These are phyloP conservation scores for Ascochyta koolunga DNA, from an alignment of 2,329 filamentous ascomycete genomes.

Conservation along the genomic window DNA sequence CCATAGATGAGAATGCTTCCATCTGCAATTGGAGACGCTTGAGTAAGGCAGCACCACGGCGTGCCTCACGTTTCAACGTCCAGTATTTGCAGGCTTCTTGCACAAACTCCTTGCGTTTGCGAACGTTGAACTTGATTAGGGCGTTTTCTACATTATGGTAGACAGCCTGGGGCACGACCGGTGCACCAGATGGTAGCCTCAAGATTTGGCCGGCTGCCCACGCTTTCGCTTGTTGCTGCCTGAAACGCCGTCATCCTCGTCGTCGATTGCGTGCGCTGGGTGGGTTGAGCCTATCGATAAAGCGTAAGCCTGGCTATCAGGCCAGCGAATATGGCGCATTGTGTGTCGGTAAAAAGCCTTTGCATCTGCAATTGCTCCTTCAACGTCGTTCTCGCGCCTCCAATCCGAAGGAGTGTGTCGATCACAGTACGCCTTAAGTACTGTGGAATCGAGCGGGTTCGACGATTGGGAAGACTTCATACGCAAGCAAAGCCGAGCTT, in stretches of 20 bases:
- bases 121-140: constrained; percentile 79
- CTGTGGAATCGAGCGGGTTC: constrained; percentile 77
- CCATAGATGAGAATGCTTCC: constrained; percentile 96
- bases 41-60: constrained; percentile 86
- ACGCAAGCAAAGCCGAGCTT: constrained; percentile 85
- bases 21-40: constrained; percentile 94
- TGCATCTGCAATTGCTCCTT: constrained; percentile 78
- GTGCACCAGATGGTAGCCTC: constrained; percentile 93
- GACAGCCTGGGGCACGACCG: constrained; percentile 88
- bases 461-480: constrained; percentile 92
- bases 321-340: constrained; percentile 91
- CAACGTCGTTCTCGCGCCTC: constrained; percentile 82
- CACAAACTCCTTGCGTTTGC: constrained; percentile 89
- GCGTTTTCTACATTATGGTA: constrained; percentile 85
- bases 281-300: constrained; percentile 79
- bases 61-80: constrained; percentile 93
- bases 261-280: constrained; percentile 58
- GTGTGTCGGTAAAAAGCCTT: constrained; percentile 88
- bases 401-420: constrained; percentile 92
- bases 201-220: constrained; percentile 66
- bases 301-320: constrained; percentile 84
- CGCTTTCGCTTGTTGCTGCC: constrained; percentile 66
- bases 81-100: constrained; percentile 95
- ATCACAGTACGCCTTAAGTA: constrained; percentile 94
- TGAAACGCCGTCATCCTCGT: constrained; percentile 56